Base-by-base conservation (phyloP, 1,284 basidiomycete species). In the Microbotryomycetes sp. region DNA sequence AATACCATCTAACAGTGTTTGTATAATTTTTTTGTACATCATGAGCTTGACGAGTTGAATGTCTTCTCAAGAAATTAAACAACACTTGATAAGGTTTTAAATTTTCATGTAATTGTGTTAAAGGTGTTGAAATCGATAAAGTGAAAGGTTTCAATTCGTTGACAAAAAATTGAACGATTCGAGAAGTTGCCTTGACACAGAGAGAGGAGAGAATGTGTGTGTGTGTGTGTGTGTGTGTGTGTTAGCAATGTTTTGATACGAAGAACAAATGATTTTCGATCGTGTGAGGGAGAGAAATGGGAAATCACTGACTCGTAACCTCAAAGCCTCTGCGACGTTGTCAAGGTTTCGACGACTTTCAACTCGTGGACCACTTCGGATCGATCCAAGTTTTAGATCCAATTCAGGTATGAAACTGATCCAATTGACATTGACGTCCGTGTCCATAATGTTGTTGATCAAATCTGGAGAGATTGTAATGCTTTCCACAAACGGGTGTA, bases 11-110 rank as follows among this genome's bases (percentile, higher is more conserved):
- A 4, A 89, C 88, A 14, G 88, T 85, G 49, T 83, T 83, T 31
- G 88, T 79, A 74, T 99, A 99, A 4, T 88, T 86, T 52, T 90
- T 81, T 75, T 94, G 92, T 23, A 98, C 80, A 75, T 97, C 94
- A 63, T 83, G 83, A 2, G 94, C 92, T 28, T 93, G 87, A 36
- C 82, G 80, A 3, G 87, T 82, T 16, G 87, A 86, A 68, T 93
- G 89, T 6, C 87, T 83, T 62, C 87, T 84, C 42, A 99, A 79
- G 73, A 98, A 98, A 2, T 82, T 81, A 72, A 87, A 97, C 56
- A 98, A 80, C 3, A 88, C 80, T 50, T 84, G 82, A 73, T 91
- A 91, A 73, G 92, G 92, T 63, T 94, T 78, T 56, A 97, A 80
- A 1, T 93, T 81, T 0, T 88, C 88, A 74, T 99, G 96, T 2